phyloP scores from a whole-genome alignment of 257 asterid species.

The Nicotiana paniculata region DNA sequence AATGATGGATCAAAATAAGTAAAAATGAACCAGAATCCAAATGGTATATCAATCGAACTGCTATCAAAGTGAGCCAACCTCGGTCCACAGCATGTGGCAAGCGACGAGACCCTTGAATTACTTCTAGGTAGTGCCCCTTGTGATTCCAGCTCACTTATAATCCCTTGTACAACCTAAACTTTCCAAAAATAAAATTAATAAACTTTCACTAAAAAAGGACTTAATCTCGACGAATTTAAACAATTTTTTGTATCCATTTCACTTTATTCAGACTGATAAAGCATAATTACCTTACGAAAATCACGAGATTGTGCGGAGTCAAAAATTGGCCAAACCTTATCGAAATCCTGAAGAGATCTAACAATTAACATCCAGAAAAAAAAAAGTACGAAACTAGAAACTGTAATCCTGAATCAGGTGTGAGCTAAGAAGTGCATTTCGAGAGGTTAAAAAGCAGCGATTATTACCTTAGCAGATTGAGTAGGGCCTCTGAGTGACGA shows the following conservation, averaged over 20 bases:
- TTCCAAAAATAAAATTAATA: conserved; percentile 9
- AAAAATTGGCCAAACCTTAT: conserved; percentile 99
- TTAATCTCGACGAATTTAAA: not conserved
- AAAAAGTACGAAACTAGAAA: not conserved
- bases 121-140: conserved; percentile 99
- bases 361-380: not conserved
- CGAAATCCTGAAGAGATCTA: conserved; percentile 68
- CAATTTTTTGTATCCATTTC: not conserved
- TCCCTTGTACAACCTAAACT: conserved; percentile 88
- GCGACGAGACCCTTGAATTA: conserved; percentile 98
- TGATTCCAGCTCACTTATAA: conserved; percentile 93
- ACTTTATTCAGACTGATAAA: conserved; percentile 1
- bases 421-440: not conserved
- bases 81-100: conserved; percentile 99
- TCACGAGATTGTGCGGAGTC: conserved; percentile 99
- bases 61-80: conserved; percentile 48
- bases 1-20: not conserved
- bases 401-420: not conserved
- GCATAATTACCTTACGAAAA: conserved; percentile 71
- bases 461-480: conserved; percentile 81
- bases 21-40: not conserved
- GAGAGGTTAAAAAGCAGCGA: not conserved
- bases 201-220: not conserved
- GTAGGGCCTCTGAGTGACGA: conserved; percentile 95
- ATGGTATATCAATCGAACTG: not conserved